Evolutionary conservation across 805 yeast species (phyloP).

Genomic region (Suhomyces faveliae): DNA sequence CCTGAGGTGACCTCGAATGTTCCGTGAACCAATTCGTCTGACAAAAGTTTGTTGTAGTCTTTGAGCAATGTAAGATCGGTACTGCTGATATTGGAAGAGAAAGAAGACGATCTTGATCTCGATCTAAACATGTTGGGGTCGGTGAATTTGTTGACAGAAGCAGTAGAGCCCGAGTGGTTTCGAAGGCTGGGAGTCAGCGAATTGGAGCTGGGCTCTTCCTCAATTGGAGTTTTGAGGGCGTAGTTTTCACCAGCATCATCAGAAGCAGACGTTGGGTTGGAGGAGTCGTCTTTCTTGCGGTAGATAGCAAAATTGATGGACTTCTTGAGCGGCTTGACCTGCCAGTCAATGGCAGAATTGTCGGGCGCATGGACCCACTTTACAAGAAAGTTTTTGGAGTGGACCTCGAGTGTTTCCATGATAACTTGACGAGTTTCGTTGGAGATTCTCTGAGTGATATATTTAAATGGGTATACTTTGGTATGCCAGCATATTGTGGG

Average conservation of each 20-base stretch:
- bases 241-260: constrained; percentile 3
- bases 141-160: constrained; percentile 35
- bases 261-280: not conserved
- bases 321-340: constrained; percentile 65
- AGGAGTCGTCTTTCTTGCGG: constrained; percentile 26
- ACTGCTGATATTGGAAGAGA: constrained; percentile 38
- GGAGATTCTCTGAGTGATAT: not conserved
- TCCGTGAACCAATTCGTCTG: constrained; percentile 62
- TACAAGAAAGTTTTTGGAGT: constrained; percentile 82
- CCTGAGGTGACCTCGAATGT: constrained; percentile 55
- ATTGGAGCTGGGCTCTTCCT: constrained; percentile 31
- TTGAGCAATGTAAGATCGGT: constrained; percentile 52
- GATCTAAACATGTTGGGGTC: constrained; percentile 31
- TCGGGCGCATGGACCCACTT: constrained; percentile 86
- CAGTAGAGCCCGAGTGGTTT: constrained; percentile 28
- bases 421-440: not conserved
- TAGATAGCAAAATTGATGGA: constrained; percentile 43
- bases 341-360: constrained; percentile 68
- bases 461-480: no score
- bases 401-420: constrained; percentile 91
- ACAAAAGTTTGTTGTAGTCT: constrained; percentile 51
- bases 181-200: constrained; percentile 23
- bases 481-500: not conserved
- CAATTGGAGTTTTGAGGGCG: constrained; percentile 8
- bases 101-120: constrained; percentile 36